Conservation (phyloP, 78 protist species). For the Dictyostelium discoideum region DNA sequence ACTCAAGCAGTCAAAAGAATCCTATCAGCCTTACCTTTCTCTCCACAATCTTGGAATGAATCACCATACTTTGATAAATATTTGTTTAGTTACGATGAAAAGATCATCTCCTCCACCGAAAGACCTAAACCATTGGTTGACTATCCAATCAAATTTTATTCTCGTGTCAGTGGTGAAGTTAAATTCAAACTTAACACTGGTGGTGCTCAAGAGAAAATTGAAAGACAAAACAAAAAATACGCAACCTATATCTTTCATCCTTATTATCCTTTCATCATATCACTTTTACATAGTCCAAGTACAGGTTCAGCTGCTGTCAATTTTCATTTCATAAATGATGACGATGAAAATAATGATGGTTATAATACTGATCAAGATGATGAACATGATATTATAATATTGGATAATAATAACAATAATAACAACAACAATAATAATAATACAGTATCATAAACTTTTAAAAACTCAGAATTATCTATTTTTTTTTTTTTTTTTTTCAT, state of each 20-base stretch:
- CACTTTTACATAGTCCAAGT: slow-evolving; percentile 36
- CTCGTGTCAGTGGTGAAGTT: slow-evolving; percentile 56
- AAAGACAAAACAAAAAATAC: slow-evolving; percentile 49
- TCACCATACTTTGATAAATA: slow-evolving; percentile 72
- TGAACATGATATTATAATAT: not conserved
- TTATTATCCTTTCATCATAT: slow-evolving; percentile 60
- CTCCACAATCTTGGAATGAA: slow-evolving; percentile 77
- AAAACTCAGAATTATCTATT: not conserved
- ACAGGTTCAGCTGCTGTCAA: not conserved
- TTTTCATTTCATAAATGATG: slow-evolving; percentile 19
- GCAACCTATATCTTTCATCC: slow-evolving; percentile 80
- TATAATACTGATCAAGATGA: not conserved
- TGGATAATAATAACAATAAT: not conserved
- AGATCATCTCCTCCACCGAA: slow-evolving; percentile 70
- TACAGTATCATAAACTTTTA: not conserved
- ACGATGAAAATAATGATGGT: slow-evolving; percentile 9
- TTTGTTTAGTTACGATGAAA: slow-evolving; percentile 65
- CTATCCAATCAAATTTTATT: slow-evolving; percentile 62
- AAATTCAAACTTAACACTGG: slow-evolving; percentile 60
- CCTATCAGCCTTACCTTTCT: slow-evolving; percentile 64
- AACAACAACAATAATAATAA: slow-evolving; percentile 9
- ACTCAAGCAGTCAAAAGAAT: slow-evolving; percentile 74
- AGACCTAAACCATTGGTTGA: slow-evolving; percentile 71
- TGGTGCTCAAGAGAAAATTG: slow-evolving; percentile 34
- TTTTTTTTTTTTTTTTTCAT: not conserved